These are phyloP conservation scores for Platismatia glauca DNA, from an alignment of 495 filamentous ascomycete genomes.

Conservation along the genomic window DNA sequence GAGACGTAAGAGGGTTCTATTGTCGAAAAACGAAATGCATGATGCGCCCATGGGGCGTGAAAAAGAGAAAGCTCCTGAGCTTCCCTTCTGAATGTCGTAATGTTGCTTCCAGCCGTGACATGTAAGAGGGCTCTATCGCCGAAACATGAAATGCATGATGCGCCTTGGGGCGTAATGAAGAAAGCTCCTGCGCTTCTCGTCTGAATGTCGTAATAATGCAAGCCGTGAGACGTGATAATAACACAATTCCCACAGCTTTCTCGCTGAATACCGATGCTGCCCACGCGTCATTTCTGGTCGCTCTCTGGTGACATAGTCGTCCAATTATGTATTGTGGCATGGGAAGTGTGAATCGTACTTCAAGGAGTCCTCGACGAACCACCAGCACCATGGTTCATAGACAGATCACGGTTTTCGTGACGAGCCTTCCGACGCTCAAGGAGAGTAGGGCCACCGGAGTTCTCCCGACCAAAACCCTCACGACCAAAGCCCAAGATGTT, in stretches of 20 bases:
- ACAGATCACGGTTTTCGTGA: neutral
- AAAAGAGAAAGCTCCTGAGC: too few relatives aligned
- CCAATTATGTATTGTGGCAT: neutral
- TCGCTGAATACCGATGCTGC: neutral
- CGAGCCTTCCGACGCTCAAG: neutral
- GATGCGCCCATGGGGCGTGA: too few relatives aligned
- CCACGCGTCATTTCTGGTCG: neutral
- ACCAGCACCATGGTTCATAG: neutral
- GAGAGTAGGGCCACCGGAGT: neutral
- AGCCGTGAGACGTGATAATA: neutral
- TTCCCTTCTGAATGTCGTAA: too few relatives aligned
- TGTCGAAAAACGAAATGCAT: too few relatives aligned
- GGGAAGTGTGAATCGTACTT: neutral
- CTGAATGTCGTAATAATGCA: neutral
- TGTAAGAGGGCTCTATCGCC: neutral
- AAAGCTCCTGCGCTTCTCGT: neutral
- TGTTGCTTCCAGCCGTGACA: too few relatives aligned
- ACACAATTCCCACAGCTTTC: neutral
- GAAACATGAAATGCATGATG: neutral
- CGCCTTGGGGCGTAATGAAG: neutral
- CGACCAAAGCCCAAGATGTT: constrained; percentile 6
- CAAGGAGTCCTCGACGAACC: neutral
- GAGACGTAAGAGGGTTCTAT: too few relatives aligned
- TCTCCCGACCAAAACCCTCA: neutral
- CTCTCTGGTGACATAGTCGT: neutral